phyloP scores from a whole-genome alignment of 1,284 basidiomycete genomes.

The Fomitopsis palustris region DNA sequence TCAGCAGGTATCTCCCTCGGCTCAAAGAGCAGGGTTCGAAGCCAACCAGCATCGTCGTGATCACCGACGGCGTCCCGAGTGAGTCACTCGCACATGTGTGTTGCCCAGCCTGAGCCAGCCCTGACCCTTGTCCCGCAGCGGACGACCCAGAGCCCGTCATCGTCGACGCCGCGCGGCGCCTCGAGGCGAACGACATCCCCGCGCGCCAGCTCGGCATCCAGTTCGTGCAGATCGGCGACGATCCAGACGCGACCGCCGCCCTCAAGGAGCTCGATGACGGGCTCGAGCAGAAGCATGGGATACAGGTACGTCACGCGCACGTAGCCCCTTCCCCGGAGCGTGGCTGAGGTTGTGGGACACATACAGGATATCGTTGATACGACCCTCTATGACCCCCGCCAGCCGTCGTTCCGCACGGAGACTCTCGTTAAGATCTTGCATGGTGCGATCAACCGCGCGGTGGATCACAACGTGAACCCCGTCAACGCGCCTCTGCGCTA shows the following conservation, averaged over 20 bases:
- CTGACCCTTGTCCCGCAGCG: constrained; percentile 26
- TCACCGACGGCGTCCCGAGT: constrained; percentile 51
- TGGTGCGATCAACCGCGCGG: not conserved
- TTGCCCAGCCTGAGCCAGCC: not conserved
- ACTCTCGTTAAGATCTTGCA: constrained; percentile 1
- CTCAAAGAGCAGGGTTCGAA: constrained; percentile 35
- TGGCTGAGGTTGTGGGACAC: not conserved
- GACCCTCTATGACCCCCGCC: not conserved
- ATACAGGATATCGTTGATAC: not conserved
- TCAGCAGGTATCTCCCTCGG: constrained; percentile 36
- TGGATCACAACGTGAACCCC: not conserved
- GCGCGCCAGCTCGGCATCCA: constrained; percentile 44
- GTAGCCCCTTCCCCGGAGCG: not conserved
- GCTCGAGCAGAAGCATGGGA: constrained; percentile 16
- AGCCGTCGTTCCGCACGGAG: not conserved
- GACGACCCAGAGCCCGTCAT: constrained; percentile 46
- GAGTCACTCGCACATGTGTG: constrained; percentile 12
- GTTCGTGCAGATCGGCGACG: constrained; percentile 52
- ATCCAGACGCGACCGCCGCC: constrained; percentile 36
- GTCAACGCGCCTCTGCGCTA: not conserved
- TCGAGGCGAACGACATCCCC: constrained; percentile 31
- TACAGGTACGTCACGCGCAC: not conserved
- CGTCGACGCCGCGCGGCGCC: constrained; percentile 41
- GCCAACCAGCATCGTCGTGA: constrained; percentile 41
- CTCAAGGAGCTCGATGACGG: constrained; percentile 35